phyloP scores from a whole-genome alignment of 768 basidiomycete species.

The Lanmaoa rubissima region DNA sequence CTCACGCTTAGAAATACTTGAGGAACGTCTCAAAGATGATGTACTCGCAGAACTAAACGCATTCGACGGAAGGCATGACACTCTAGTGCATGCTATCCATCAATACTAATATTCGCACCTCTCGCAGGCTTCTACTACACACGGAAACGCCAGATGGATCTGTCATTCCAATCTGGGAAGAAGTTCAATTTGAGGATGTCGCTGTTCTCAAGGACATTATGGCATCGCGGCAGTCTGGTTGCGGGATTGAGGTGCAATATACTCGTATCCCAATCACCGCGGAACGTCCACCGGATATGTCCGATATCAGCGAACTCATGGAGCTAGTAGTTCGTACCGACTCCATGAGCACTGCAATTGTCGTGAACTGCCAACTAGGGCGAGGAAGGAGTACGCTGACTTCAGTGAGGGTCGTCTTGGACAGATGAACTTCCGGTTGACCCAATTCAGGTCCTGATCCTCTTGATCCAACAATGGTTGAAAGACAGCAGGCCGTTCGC shows the following conservation, averaged over 20 bases:
- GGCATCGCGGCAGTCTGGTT: constrained; percentile 48
- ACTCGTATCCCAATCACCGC: constrained; percentile 90
- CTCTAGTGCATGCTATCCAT: background rate
- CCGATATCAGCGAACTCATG: constrained; percentile 74
- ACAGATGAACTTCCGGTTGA: constrained; percentile 1
- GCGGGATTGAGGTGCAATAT: constrained; percentile 68
- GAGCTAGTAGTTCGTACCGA: constrained; percentile 71
- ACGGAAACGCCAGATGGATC: constrained; percentile 85
- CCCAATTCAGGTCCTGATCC: constrained; percentile 60
- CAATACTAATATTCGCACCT: background rate
- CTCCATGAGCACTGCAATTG: constrained; percentile 71
- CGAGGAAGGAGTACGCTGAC: constrained; percentile 88
- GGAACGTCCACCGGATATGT: constrained; percentile 75
- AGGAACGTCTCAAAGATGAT: constrained; percentile 87
- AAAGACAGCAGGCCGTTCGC: constrained; percentile 35
- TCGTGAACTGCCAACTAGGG: constrained; percentile 95
- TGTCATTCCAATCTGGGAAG: constrained; percentile 94
- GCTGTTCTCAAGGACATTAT: constrained; percentile 88
- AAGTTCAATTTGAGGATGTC: constrained; percentile 68
- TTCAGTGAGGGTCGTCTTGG: constrained; percentile 50
- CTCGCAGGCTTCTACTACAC: constrained; percentile 74
- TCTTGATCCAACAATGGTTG: constrained; percentile 85
- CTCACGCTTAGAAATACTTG: constrained; percentile 82
- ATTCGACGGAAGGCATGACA: constrained; percentile 75
- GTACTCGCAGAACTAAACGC: constrained; percentile 77